Conservation (phyloP, 2,329 filamentous ascomycete genomes). For the Clonostachys solani region DNA sequence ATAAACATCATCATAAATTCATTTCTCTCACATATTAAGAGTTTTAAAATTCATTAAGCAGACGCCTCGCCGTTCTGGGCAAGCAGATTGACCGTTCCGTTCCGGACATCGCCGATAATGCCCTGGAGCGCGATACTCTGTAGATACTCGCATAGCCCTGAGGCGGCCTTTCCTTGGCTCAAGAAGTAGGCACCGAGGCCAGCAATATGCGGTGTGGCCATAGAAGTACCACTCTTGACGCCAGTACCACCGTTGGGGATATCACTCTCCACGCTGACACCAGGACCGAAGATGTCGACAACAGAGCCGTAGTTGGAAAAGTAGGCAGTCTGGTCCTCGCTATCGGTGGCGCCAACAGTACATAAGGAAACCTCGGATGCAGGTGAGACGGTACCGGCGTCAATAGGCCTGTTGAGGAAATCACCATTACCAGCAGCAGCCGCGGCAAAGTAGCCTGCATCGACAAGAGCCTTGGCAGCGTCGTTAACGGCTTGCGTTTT, state of each 20-base stretch:
- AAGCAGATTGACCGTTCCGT: slow-evolving; percentile 86
- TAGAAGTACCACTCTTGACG: slow-evolving; percentile 43
- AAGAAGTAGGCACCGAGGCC: slow-evolving; percentile 61
- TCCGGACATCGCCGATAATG: slow-evolving; percentile 28
- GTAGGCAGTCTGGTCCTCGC: slow-evolving; percentile 28
- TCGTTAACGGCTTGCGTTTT: slow-evolving; percentile 38
- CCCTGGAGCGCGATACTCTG: slow-evolving; percentile 50
- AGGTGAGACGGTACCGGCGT: slow-evolving; percentile 41
- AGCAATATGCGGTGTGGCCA: slow-evolving; percentile 59
- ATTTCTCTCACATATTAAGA: too few species aligned
- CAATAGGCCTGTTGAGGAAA: slow-evolving; percentile 19
- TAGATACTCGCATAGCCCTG: slow-evolving; percentile 47
- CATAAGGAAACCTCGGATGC: slow-evolving; percentile 44
- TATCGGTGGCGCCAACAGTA: slow-evolving; percentile 42
- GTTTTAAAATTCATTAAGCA: too few species aligned
- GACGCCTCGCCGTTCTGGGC: slow-evolving; percentile 89
- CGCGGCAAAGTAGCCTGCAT: slow-evolving; percentile 42
- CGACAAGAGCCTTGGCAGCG: slow-evolving; percentile 37
- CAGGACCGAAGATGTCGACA: slow-evolving; percentile 46
- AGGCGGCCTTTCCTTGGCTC: slow-evolving; percentile 31
- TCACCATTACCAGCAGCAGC: slow-evolving; percentile 49
- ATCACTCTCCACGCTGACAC: slow-evolving; percentile 40
- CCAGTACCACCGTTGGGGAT: slow-evolving; percentile 39
- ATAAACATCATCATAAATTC: too few species aligned
- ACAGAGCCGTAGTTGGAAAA: slow-evolving; percentile 47